Percentiles rank a stretch among this genome's conserved stretches.
phyloP scores from a whole-genome alignment of 768 basidiomycete genomes.

The Pleurotus salmoneostramineus region DNA sequence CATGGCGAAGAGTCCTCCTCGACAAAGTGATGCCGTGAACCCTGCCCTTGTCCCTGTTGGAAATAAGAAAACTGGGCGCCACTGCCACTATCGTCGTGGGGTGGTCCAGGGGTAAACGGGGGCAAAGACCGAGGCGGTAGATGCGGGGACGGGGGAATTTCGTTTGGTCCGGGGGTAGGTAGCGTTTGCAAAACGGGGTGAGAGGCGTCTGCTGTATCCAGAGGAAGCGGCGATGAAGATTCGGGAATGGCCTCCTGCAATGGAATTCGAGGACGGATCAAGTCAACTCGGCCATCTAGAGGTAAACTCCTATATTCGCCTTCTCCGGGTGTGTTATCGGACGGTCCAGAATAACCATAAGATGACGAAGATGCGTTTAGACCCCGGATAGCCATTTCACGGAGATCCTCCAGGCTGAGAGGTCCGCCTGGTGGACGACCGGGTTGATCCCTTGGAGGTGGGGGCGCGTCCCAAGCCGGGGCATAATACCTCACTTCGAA shows the following conservation, averaged over 20 bases:
- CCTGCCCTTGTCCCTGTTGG: not conserved
- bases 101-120: constrained; percentile 25
- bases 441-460: constrained; percentile 14
- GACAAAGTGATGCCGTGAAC: too few relatives aligned
- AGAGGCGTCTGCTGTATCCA: constrained; percentile 23
- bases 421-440: constrained; percentile 23
- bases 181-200: constrained; percentile 43
- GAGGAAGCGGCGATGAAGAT: constrained; percentile 33
- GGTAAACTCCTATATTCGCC: constrained; percentile 82
- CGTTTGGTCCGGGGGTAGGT: constrained; percentile 58
- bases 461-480: constrained; percentile 75
- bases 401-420: constrained; percentile 63
- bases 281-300: constrained; percentile 82
- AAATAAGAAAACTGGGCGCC: not conserved
- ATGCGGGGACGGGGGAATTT: constrained; percentile 61
- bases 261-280: constrained; percentile 59
- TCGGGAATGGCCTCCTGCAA: constrained; percentile 11
- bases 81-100: constrained; percentile 7
- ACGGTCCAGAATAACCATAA: constrained; percentile 10
- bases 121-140: constrained; percentile 48
- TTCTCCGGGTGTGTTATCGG: constrained; percentile 32
- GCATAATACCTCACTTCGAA: constrained; percentile 68
- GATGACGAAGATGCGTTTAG: constrained; percentile 36
- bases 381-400: constrained; percentile 58
- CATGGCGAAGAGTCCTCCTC: too few relatives aligned